Conservation (phyloP, 2,329 filamentous ascomycete genomes). For the Aureobasidium mangrovei region DNA sequence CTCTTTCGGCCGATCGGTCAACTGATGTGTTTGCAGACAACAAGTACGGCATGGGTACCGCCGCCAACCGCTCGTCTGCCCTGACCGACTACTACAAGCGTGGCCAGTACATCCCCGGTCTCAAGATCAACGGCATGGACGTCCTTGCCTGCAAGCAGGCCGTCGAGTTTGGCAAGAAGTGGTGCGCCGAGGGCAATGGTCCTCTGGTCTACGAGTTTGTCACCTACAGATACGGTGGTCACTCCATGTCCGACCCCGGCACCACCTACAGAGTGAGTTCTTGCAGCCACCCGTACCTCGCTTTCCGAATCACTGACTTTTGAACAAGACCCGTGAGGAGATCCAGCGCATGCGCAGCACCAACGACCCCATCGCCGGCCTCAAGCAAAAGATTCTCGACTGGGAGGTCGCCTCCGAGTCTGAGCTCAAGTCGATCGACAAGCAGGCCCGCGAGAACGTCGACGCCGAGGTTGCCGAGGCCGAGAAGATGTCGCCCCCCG, state of each 20-base stretch:
- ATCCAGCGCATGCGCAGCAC: constrained; percentile 99
- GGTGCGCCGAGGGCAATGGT: constrained; percentile 72
- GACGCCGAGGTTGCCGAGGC: constrained; percentile 84
- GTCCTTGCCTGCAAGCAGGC: constrained; percentile 96
- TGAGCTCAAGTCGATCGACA: constrained; percentile 92
- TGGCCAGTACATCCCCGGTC: constrained; percentile 97
- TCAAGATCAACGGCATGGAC: constrained; percentile 99
- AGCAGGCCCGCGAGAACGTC: constrained; percentile 77
- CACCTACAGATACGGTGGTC: constrained; percentile 97
- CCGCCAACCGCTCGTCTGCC: constrained; percentile 85
- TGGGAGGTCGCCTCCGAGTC: constrained; percentile 89
- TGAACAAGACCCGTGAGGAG: constrained; percentile 75
- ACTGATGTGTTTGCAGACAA: constrained; percentile 57
- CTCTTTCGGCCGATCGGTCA: no score
- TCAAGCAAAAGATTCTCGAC: constrained; percentile 97
- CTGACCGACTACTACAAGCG: constrained; percentile 99
- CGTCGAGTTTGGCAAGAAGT: constrained; percentile 87
- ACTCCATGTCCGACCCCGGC: constrained; percentile 99
- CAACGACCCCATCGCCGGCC: constrained; percentile 93
- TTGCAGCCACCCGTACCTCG: background rate
- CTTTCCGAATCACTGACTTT: background rate
- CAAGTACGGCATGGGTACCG: constrained; percentile 99
- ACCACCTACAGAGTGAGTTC: constrained; percentile 74
- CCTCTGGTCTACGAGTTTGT: constrained; percentile 97
- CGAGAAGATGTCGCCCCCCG: constrained; percentile 77